Base-by-base conservation (phyloP, 2,329 filamentous ascomycete species). In the Aschersonia sp. region DNA sequence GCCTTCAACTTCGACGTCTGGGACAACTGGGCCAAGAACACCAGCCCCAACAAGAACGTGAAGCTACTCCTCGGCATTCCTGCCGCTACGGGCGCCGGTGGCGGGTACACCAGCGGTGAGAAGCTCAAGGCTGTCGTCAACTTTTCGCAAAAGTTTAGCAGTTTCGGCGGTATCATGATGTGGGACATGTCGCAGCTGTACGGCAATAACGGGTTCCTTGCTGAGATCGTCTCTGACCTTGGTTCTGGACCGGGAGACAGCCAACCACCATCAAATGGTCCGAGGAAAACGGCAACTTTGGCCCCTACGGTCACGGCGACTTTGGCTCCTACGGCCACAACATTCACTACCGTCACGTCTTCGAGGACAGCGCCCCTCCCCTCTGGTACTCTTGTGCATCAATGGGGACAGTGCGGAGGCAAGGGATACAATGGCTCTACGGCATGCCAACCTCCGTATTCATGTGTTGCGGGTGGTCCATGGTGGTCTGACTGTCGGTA, bases 111-210 rank as follows among this genome's bases (percentile, higher is more conserved):
- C 9, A 55, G 62, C 5, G 69, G 70, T 2, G 54, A 55, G n/a
- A 59, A 67, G 29, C 65, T 84, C 40, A 62, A 58, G 28, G 57
- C 64, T 4, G 67, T 80, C 32, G 70, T 84, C 51, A 49, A 67
- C 35, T 82, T 76, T 55, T 68, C 64, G 43, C 72, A 73, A 61
- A 59, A 63, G 41, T 84, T 73, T 56, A 60, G 65, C 3, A 81
- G 72, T 60, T 84, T 84, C 55, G 80, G 79, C 5, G 81, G 81
- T 31, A 71, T 80, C 31, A 83, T 84, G 80, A 69, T 83, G 65
- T 84, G 80, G 81, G 81, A 85, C 60, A 75, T 75, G 62, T 75
- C 68, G 31, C 78, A 82, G 64, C 68, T 75, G 2, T 79, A 72
- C 52, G 62, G 64, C n/a, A 82, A 83, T 60, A 35, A 54, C 2